Evolutionary conservation across 1,139 yeast species (phyloP).

Genomic region (Torulaspora pretoriensis): DNA sequence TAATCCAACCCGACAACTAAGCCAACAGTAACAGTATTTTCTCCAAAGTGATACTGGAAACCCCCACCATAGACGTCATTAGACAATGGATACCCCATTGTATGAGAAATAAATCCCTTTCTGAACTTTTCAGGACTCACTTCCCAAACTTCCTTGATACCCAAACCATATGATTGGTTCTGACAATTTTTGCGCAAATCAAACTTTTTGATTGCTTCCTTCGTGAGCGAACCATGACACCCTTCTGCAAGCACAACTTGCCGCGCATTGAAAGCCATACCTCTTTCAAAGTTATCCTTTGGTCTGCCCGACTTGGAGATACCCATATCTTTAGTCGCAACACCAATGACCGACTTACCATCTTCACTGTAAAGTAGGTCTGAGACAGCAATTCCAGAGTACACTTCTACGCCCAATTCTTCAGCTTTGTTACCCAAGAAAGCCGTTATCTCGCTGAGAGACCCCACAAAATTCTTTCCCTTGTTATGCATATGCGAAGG

Average conservation of each 20-base stretch:
- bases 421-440: constrained; percentile 86
- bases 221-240: constrained; percentile 89
- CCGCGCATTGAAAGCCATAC: constrained; percentile 93
- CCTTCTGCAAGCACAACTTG: constrained; percentile 91
- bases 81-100: constrained; percentile 83
- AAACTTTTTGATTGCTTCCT: constrained; percentile 65
- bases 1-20: constrained; percentile 90
- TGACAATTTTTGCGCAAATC: constrained; percentile 60
- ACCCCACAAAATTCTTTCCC: constrained; percentile 78
- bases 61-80: constrained; percentile 89
- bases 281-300: constrained; percentile 79
- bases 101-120: constrained; percentile 79
- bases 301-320: constrained; percentile 69
- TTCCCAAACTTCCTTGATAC: constrained; percentile 96
- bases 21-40: constrained; percentile 84
- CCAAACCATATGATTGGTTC: constrained; percentile 90
- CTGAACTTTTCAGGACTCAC: constrained; percentile 80
- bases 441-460: constrained; percentile 75
- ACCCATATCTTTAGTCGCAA: constrained; percentile 93
- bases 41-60: constrained; percentile 94
- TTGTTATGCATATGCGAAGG: constrained; percentile 87
- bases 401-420: constrained; percentile 87
- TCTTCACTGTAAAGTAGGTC: constrained; percentile 64
- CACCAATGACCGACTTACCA: constrained; percentile 67
- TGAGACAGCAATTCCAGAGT: constrained; percentile 87